Conservation (phyloP, 345 rosid species). For the Melaleuca quinquenervia region DNA sequence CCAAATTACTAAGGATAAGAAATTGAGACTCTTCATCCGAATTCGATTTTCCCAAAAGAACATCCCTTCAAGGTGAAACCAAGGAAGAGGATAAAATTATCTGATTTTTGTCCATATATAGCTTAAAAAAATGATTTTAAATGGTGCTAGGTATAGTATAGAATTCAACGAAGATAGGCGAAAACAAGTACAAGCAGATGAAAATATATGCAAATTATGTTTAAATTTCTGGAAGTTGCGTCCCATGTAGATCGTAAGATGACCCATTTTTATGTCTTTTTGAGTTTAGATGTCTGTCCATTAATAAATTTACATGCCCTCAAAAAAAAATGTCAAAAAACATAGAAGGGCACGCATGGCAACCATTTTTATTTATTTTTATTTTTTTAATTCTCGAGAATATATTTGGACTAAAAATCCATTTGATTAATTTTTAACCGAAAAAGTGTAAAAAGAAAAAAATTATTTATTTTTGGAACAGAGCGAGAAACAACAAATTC, state of each 20-base stretch:
- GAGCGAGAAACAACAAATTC: too few relatives aligned
- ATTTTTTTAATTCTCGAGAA: too few relatives aligned
- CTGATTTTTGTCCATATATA: not conserved
- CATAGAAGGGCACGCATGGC: too few relatives aligned
- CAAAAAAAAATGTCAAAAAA: too few relatives aligned
- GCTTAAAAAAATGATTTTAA: not conserved
- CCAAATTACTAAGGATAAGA: not conserved
- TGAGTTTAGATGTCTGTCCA: too few relatives aligned
- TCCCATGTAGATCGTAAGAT: not conserved
- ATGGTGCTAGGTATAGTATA: not conserved
- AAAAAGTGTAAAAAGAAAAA: too few relatives aligned
- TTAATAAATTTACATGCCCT: too few relatives aligned
- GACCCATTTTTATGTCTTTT: too few relatives aligned
- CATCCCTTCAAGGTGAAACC: not conserved
- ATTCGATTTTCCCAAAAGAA: not conserved
- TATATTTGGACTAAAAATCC: too few relatives aligned
- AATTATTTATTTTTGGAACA: too few relatives aligned
- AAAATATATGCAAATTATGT: not conserved
- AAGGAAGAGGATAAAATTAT: not conserved
- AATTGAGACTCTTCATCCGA: not conserved
- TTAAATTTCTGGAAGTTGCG: not conserved
- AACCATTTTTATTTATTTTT: too few relatives aligned
- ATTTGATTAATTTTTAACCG: too few relatives aligned
- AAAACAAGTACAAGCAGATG: not conserved
- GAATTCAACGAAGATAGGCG: not conserved